A percentile compares a stretch with the other conserved stretches of the same genome.
These are phyloP conservation scores for Conringia planisiliqua DNA, from an alignment of 345 rosid genomes.

Conservation along the genomic window DNA sequence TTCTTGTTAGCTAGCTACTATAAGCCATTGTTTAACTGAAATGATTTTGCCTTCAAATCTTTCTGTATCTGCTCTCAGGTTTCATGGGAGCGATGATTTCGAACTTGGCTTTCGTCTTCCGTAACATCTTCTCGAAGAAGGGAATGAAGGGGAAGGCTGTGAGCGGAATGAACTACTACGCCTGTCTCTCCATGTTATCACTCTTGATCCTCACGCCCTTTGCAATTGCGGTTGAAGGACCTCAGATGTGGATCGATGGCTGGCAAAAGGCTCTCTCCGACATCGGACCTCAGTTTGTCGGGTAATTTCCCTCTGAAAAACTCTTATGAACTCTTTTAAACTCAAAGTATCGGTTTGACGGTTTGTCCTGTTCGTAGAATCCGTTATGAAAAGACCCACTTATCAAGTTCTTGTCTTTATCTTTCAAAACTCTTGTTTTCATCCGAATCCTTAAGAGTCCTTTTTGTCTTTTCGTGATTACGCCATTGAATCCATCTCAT, in stretches of 20 bases:
- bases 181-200: constrained; percentile 91
- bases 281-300: constrained; percentile 77
- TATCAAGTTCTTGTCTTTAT: constrained; percentile 22
- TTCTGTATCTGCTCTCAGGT: constrained; percentile 46
- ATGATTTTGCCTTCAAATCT: background rate
- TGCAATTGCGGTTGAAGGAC: constrained; percentile 97
- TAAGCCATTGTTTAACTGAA: background rate
- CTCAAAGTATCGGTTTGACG: background rate
- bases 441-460: background rate
- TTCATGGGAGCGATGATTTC: constrained; percentile 68
- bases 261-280: constrained; percentile 66
- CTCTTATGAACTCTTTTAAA: background rate
- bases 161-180: constrained; percentile 99
- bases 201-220: constrained; percentile 88
- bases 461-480: background rate
- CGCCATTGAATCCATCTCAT: background rate
- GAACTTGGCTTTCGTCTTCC: constrained; percentile 86
- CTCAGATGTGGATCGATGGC: constrained; percentile 94
- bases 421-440: background rate
- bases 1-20: background rate
- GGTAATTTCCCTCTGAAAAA: constrained; percentile 44
- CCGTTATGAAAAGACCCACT: constrained; percentile 8
- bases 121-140: constrained; percentile 92
- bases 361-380: constrained; percentile 20
- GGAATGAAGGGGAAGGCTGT: constrained; percentile 98